phyloP scores from a whole-genome alignment of 257 asterid species.

The Thymus mandschuricus region DNA sequence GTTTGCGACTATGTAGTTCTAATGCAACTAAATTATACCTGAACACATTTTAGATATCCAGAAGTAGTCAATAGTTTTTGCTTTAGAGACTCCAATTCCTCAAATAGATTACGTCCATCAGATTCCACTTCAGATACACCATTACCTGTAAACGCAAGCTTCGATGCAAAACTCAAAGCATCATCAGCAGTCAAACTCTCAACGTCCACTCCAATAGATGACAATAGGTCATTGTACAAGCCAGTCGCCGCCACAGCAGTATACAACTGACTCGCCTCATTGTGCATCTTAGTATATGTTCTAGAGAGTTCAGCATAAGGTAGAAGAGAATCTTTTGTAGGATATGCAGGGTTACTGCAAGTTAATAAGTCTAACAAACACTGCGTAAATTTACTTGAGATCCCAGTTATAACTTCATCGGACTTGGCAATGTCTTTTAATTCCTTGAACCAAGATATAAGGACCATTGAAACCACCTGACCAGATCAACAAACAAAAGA shows the following conservation, averaged over 20 bases:
- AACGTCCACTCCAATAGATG: constrained; percentile 52
- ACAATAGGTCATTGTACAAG: constrained; percentile 58
- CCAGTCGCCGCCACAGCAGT: constrained; percentile 67
- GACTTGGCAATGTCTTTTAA: constrained; percentile 49
- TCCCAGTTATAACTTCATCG: constrained; percentile 50
- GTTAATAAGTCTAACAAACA: constrained; percentile 75
- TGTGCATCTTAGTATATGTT: constrained; percentile 88
- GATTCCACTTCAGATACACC: constrained; percentile 56
- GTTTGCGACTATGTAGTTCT: not conserved
- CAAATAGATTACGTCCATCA: constrained; percentile 53
- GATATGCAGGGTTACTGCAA: constrained; percentile 93
- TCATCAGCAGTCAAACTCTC: constrained; percentile 84
- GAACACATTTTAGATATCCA: constrained; percentile 95
- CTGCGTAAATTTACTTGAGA: constrained; percentile 67
- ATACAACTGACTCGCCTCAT: constrained; percentile 84
- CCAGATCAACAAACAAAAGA: constrained; percentile 33
- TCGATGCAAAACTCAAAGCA: constrained; percentile 78
- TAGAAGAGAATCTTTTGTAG: constrained; percentile 77
- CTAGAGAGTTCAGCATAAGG: constrained; percentile 96
- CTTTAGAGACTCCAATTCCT: constrained; percentile 86
- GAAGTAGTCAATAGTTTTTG: constrained; percentile 91
- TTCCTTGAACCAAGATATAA: constrained; percentile 95
- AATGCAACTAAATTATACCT: constrained; percentile 54
- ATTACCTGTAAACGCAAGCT: constrained; percentile 52
- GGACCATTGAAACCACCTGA: constrained; percentile 93